phyloP scores from a whole-genome alignment of 2,329 filamentous ascomycete genomes.

The Ploettnerulaceae sp. region DNA sequence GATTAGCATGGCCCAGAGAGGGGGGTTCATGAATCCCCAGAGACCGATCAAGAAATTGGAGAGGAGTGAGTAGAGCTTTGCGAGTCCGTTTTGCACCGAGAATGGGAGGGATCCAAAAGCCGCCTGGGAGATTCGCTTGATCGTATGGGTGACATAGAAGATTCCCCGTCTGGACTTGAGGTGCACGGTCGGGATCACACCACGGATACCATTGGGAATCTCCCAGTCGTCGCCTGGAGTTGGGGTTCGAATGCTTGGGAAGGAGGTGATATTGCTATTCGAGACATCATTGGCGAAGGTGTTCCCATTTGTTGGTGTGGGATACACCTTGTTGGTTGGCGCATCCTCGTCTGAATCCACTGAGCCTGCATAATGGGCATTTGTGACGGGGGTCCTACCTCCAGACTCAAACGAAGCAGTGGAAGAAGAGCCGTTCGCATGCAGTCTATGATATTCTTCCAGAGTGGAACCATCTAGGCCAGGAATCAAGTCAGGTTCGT shows the following conservation, averaged over 20 bases:
- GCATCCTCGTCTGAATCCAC: conserved; percentile 40
- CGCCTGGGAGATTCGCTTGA: conserved; percentile 22
- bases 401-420: conserved; percentile 32
- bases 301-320: conserved; percentile 27
- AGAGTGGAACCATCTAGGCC: conserved; percentile 42
- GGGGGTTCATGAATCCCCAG: conserved; percentile 97
- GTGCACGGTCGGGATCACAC: conserved; percentile 38
- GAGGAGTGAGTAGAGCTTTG: conserved; percentile 38
- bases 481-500: conserved; percentile 46
- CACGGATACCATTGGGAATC: conserved; percentile 39
- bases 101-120: conserved; percentile 47
- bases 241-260: conserved; percentile 48
- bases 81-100: conserved; percentile 46
- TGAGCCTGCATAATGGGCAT: conserved; percentile 30
- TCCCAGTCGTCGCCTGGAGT: conserved; percentile 28
- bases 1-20: conserved; percentile 91
- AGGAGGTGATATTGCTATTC: conserved; percentile 55
- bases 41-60: conserved; percentile 58
- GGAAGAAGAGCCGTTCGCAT: conserved; percentile 16
- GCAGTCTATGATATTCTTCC: conserved; percentile 35
- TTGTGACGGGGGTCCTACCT: conserved; percentile 32
- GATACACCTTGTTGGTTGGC: conserved; percentile 12
- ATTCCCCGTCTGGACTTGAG: conserved; percentile 31
- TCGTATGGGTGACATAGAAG: conserved; percentile 11
- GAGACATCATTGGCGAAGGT: conserved; percentile 14